Evolutionary conservation across 768 basidiomycete genomes (phyloP), one percentile per base, ranked within the genome.

Genomic region (Amanita brunnescens): DNA sequence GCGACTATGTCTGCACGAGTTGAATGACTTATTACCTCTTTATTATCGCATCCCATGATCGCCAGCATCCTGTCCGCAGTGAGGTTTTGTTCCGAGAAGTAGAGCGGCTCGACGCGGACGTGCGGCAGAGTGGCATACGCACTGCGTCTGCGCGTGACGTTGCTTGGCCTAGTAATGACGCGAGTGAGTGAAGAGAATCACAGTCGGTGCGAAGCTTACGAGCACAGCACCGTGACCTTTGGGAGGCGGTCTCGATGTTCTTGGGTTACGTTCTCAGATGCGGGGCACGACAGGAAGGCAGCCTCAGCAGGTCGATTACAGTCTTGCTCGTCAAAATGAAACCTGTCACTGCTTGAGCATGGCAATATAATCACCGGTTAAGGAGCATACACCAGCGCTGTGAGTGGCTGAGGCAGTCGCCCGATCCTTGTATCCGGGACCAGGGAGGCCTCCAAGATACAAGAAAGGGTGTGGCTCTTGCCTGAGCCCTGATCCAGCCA

Each of bases 401-500:
- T 64, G 2, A 79, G 61, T 0, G 77, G 66, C 38, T 71, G 71
- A n/a, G 68, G 65, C 13, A 74, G 57, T 2, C 49, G 52, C 0
- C 78, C 79, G 20, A 75, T 59, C 51, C 13, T 64, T 54, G 53
- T 64, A 59, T 32, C 64, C 62, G 6, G 34, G 32, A 80, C 68
- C 3, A 80, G 66, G 67, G 75, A 75, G 52, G 61, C 72, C 51
- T 80, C 79, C 0, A 79, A 56, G 0, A 79, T 51, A 6, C 75
- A 71, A 0, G 78, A 75, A 5, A 77, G 72, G 0, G 77, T 77
- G 34, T 79, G 77, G 0, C 76, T 77, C 52, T 79, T 79, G 2
- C 77, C 77, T 0, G 78, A 74, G 9, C 78, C 78, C 57, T 58
- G 41, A 14, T 42, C 12, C 13, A 41, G 5, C 24, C 21, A 16